These are phyloP conservation scores for Mycena rebaudengoi DNA, from an alignment of 768 basidiomycete genomes.

Conservation along the genomic window DNA sequence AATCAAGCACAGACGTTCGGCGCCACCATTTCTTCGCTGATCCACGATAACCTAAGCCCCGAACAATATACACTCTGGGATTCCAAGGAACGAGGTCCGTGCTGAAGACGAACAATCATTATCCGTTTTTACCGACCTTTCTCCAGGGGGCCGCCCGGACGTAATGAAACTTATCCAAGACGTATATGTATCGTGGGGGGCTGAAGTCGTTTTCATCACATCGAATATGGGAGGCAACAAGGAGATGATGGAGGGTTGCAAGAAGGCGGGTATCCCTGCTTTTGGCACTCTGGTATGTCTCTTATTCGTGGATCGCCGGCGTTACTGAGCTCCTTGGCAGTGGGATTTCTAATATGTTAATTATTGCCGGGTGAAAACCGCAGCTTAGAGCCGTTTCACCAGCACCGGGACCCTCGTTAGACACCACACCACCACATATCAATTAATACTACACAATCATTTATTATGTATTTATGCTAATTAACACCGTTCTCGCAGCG, in stretches of 20 bases:
- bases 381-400: too few species aligned
- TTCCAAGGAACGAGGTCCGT: constrained; percentile 68
- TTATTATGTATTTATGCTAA: too few species aligned
- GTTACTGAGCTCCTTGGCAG: constrained; percentile 31
- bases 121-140: not conserved
- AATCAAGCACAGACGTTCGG: constrained; percentile 90
- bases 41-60: constrained; percentile 70
- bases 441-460: too few species aligned
- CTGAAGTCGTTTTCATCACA: constrained; percentile 86
- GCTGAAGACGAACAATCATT: not conserved
- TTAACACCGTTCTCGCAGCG: too few species aligned
- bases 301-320: too few species aligned
- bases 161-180: constrained; percentile 81
- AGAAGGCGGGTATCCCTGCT: constrained; percentile 71
- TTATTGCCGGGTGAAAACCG: too few species aligned
- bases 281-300: constrained; percentile 51
- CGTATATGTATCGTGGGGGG: constrained; percentile 77
- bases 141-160: constrained; percentile 72
- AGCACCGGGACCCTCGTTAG: too few species aligned
- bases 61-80: constrained; percentile 84
- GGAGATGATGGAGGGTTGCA: constrained; percentile 87
- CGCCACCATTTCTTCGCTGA: constrained; percentile 77
- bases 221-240: constrained; percentile 81
- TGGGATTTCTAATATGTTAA: constrained; percentile 84
- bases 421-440: too few species aligned